Base-by-base conservation (phyloP, 306 rosid genomes). In the Lathyrus oleraceus region DNA sequence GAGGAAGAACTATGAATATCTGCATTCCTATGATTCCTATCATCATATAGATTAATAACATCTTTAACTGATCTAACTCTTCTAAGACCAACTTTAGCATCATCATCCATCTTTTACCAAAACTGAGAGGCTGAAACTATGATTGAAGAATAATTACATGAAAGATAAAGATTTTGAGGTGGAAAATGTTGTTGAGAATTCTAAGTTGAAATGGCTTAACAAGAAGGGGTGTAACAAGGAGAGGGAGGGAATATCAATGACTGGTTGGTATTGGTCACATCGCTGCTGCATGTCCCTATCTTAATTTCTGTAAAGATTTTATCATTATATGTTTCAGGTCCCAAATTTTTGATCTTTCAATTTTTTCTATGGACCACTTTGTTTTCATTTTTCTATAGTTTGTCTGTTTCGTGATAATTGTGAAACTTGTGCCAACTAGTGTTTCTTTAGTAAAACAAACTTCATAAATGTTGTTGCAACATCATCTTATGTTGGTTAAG, bases 51-150 rank as follows among this genome's bases (percentile, higher is more conserved):
- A 70, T 69, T 83, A 62, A 80, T 73, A 42, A 87, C 83, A 52
- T 74, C 85, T 73, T 81, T 86, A 48, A 86, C 87, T 45, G 90
- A 76, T 65, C 91, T 86, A 69, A 73, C 76, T 81, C 82, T 83
- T 81, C 81, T 80, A 19, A 54, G 36, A 43, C 81, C 81, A 68
- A 70, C 39, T 67, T 77, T 74, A 58, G 75, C 74, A 52, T 82
- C 74, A 52, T 82, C 86, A 70, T 85, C 91, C 97, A 90, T 76
- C 72, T 56, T 43, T 73, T 35, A 8, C 39, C 52, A 67, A 73
- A 66, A 61, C 70, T 52, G 6, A 54, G 52, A 51, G 19, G n/a
- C 13, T 60, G 6, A 43, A 71, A 69, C 20, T 56, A 23, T 49
- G 27, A 49, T 81, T 70, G 78, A 49, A 70, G 47, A 21, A 20